Evolutionary conservation across 768 basidiomycete species (phyloP).

Genomic region (Hemileccinum impolitum): DNA sequence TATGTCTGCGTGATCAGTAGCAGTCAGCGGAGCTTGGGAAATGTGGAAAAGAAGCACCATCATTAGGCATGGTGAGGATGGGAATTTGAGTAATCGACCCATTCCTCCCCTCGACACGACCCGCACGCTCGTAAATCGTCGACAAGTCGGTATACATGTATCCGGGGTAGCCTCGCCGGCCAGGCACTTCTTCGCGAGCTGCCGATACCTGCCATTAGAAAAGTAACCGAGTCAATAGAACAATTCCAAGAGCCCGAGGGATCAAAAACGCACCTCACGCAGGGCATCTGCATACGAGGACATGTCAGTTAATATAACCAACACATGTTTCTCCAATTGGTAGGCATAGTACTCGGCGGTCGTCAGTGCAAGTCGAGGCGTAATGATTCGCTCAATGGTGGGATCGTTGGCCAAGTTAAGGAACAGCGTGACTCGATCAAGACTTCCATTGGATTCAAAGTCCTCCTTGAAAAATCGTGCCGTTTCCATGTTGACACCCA

Average conservation of each 20-base stretch:
- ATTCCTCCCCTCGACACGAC: constrained; percentile 95
- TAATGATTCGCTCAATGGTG: constrained; percentile 99
- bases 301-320: constrained; percentile 99
- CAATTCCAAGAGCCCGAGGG: constrained; percentile 12
- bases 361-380: constrained; percentile 94
- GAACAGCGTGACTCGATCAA: constrained; percentile 97
- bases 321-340: constrained; percentile 98
- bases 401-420: constrained; percentile 98
- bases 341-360: constrained; percentile 99
- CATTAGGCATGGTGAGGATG: constrained; percentile 99
- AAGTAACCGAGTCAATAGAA: constrained; percentile 3
- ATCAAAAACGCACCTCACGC: constrained; percentile 68
- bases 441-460: constrained; percentile 97
- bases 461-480: constrained; percentile 99
- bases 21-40: constrained; percentile 22
- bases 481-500: constrained; percentile 99
- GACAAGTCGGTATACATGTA: constrained; percentile 99
- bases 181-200: constrained; percentile 98
- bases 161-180: constrained; percentile 97
- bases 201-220: constrained; percentile 66
- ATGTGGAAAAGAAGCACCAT: constrained; percentile 57
- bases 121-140: constrained; percentile 99
- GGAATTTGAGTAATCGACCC: constrained; percentile 99
- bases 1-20: constrained; percentile 65
- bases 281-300: constrained; percentile 95